Percentiles rank a stretch among this genome's conserved stretches.
phyloP scores from a whole-genome alignment of 2,329 filamentous ascomycete genomes.

The Epichloe sibirici region DNA sequence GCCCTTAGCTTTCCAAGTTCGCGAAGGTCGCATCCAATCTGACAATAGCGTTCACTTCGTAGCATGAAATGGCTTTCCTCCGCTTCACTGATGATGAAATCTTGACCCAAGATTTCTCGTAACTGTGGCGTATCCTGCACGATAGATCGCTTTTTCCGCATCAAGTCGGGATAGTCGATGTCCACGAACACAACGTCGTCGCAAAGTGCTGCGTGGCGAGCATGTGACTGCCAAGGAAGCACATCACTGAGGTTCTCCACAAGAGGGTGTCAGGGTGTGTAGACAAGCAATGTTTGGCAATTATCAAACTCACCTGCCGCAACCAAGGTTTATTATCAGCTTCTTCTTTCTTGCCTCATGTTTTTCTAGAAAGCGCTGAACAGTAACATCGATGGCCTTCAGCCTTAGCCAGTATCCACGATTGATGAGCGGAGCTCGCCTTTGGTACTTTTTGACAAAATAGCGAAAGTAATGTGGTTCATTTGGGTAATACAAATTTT shows the following conservation, averaged over 20 bases:
- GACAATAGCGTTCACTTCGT: constrained; percentile 58
- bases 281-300: not conserved
- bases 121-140: constrained; percentile 54
- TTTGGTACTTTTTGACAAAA: constrained; percentile 74
- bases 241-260: constrained; percentile 51
- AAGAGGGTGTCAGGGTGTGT: not conserved
- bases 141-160: constrained; percentile 58
- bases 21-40: constrained; percentile 70
- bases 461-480: constrained; percentile 77
- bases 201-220: constrained; percentile 48
- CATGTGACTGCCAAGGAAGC: constrained; percentile 71
- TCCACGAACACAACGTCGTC: constrained; percentile 60
- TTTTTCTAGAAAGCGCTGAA: constrained; percentile 58
- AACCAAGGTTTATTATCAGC: constrained; percentile 73
- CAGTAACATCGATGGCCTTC: constrained; percentile 64
- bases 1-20: constrained; percentile 49
- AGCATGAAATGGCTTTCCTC: constrained; percentile 41
- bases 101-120: constrained; percentile 19
- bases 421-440: constrained; percentile 80
- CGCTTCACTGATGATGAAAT: constrained; percentile 21
- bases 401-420: constrained; percentile 80
- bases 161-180: constrained; percentile 73
- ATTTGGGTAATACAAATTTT: constrained; percentile 66
- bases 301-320: constrained; percentile 63
- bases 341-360: constrained; percentile 43